Conservation (phyloP, 768 basidiomycete species). For the Rhizopogon sp. region DNA sequence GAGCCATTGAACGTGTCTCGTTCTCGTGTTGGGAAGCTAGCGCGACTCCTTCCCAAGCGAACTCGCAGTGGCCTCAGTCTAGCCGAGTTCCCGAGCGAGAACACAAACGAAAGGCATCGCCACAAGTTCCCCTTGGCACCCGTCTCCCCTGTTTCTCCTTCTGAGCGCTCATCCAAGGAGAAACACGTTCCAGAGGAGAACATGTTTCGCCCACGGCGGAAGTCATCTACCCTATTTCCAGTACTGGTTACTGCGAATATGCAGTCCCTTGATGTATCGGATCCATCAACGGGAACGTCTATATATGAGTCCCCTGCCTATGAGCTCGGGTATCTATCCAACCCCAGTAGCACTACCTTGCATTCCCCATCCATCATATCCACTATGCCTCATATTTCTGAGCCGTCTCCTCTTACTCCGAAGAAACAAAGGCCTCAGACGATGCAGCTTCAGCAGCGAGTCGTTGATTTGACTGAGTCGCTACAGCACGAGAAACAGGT, state of each 20-base stretch:
- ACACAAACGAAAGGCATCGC: slow-evolving; percentile 16
- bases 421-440: slow-evolving; percentile 17
- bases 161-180: slow-evolving; percentile 19
- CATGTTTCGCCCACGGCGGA: slow-evolving; percentile 30
- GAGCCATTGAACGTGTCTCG: slow-evolving; percentile 6
- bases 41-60: slow-evolving; percentile 27
- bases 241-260: slow-evolving; percentile 21
- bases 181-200: slow-evolving; percentile 25
- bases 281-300: slow-evolving; percentile 17
- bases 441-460: slow-evolving; percentile 10
- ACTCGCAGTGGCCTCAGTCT: slow-evolving; percentile 23
- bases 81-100: slow-evolving; percentile 23
- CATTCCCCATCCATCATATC: slow-evolving; percentile 12
- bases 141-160: neutral
- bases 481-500: slow-evolving; percentile 4
- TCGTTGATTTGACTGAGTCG: neutral
- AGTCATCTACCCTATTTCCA: slow-evolving; percentile 28
- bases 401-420: slow-evolving; percentile 5
- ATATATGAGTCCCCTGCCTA: slow-evolving; percentile 25
- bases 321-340: slow-evolving; percentile 17
- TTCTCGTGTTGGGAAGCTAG: slow-evolving; percentile 16
- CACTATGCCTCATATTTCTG: slow-evolving; percentile 1
- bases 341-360: slow-evolving; percentile 4
- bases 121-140: slow-evolving; percentile 21
- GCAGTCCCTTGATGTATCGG: slow-evolving; percentile 26